phyloP scores from a whole-genome alignment of 805 yeast species.

The Wickerhamomyces chambardii region DNA sequence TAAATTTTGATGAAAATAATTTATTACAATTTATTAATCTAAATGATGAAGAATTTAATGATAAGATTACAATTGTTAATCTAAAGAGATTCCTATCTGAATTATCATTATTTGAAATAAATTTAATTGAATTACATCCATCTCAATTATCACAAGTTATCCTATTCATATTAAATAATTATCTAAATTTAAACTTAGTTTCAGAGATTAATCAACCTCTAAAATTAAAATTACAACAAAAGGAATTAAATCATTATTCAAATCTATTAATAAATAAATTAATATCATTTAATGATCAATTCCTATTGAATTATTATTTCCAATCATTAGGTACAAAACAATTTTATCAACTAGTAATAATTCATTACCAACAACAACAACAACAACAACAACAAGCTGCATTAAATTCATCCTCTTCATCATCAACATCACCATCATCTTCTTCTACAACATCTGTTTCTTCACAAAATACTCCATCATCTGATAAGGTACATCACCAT shows the following conservation, averaged over 20 bases:
- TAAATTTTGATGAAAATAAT: constrained; percentile 34
- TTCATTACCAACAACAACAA: constrained; percentile 3
- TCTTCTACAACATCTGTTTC: constrained; percentile 1
- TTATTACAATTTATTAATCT: constrained; percentile 23
- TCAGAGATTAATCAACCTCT: constrained; percentile 9
- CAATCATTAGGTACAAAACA: constrained; percentile 7
- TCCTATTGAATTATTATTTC: constrained; percentile 4
- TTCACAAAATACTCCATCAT: too few species aligned
- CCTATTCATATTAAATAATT: constrained; percentile 8
- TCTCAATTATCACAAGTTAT: constrained; percentile 16
- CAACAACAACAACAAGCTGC: neutral
- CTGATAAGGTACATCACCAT: too few species aligned
- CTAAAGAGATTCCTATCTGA: constrained; percentile 43
- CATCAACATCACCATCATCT: neutral
- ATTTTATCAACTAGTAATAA: constrained; percentile 5
- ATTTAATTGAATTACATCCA: constrained; percentile 29
- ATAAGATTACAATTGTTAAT: constrained; percentile 29
- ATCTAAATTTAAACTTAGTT: constrained; percentile 3
- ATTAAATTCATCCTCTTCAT: constrained; percentile 1
- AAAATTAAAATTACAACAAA: constrained; percentile 1
- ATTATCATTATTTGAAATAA: constrained; percentile 36
- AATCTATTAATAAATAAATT: constrained; percentile 2
- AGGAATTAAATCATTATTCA: neutral
- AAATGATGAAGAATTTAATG: neutral
- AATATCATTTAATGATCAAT: constrained; percentile 1